Conservation (phyloP, 2,329 filamentous ascomycete species). For the Beauveria sp. region DNA sequence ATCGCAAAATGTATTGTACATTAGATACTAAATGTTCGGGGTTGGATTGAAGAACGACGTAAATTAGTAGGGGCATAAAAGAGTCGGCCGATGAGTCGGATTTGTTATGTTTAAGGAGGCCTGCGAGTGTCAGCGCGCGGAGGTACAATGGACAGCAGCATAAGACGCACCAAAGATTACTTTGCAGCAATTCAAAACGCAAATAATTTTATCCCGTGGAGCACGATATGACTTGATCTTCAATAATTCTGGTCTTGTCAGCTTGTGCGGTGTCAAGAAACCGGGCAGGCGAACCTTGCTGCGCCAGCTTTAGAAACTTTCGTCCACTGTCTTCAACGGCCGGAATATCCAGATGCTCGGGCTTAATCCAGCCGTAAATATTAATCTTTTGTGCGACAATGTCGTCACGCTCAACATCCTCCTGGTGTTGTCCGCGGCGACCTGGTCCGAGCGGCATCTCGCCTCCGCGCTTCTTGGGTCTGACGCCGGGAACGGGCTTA, state of each 20-base stretch:
- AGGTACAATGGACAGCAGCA: accelerated
- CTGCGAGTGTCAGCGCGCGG: conserved; percentile 31
- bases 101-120: conserved; percentile 83
- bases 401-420: conserved; percentile 94
- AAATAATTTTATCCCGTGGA: conserved; percentile 97
- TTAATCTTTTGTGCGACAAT: conserved; percentile 94
- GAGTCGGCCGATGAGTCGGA: conserved; percentile 93
- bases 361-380: conserved; percentile 91
- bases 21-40: conserved; percentile 95
- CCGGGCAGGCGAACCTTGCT: conserved; percentile 54
- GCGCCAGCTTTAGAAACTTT: conserved; percentile 80
- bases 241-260: conserved; percentile 59
- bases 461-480: conserved; percentile 59
- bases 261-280: background rate
- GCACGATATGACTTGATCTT: conserved; percentile 97
- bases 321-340: conserved; percentile 77
- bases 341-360: conserved; percentile 89
- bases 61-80: conserved; percentile 91
- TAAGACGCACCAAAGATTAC: conserved; percentile 77
- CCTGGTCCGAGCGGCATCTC: conserved; percentile 69
- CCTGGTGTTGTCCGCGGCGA: conserved; percentile 90
- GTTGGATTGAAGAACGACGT: conserved; percentile 89
- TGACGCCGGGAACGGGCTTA: conserved; percentile 61
- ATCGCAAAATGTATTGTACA: conserved; percentile 94
- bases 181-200: conserved; percentile 97